phyloP scores from a whole-genome alignment of 768 basidiomycete species.

The Boletus vinaceobasis region DNA sequence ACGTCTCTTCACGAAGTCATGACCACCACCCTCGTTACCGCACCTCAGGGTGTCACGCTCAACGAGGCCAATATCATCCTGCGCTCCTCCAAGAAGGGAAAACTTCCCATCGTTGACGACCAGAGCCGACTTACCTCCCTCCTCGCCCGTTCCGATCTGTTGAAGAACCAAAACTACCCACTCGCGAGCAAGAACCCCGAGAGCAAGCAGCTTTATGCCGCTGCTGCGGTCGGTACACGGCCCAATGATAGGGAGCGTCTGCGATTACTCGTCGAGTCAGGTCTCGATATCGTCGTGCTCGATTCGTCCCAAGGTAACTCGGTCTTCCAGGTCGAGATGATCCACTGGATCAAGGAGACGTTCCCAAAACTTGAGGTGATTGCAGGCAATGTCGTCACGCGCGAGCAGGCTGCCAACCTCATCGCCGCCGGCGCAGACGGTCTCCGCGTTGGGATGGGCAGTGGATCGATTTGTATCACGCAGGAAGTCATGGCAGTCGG shows the following conservation, averaged over 20 bases:
- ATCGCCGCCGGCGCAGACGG: conserved; percentile 95
- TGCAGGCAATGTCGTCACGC: conserved; percentile 96
- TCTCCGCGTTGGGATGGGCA: conserved; percentile 97
- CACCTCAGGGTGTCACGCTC: conserved; percentile 84
- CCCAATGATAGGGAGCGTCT: conserved; percentile 85
- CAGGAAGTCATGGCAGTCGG: conserved; percentile 99
- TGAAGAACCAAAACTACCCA: conserved; percentile 97
- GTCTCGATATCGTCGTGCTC: conserved; percentile 90
- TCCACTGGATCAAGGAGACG: conserved; percentile 85
- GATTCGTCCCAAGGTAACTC: conserved; percentile 99
- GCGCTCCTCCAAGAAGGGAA: conserved; percentile 96
- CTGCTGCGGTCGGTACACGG: conserved; percentile 93
- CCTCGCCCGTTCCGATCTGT: conserved; percentile 92
- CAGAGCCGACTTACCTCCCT: conserved; percentile 71
- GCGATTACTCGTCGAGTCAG: conserved; percentile 82
- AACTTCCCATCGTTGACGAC: conserved; percentile 79
- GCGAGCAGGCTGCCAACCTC: conserved; percentile 92
- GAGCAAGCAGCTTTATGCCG: conserved; percentile 94
- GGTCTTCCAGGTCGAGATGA: conserved; percentile 89
- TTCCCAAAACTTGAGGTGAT: conserved; percentile 89
- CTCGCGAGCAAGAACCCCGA: conserved; percentile 88
- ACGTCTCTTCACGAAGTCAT: conserved; percentile 78
- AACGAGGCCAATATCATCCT: conserved; percentile 91
- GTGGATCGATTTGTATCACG: conserved; percentile 98
- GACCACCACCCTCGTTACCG: conserved; percentile 87